Evolutionary conservation across 2,329 filamentous ascomycete genomes (phyloP).

Genomic region (Cladosporium velox): DNA sequence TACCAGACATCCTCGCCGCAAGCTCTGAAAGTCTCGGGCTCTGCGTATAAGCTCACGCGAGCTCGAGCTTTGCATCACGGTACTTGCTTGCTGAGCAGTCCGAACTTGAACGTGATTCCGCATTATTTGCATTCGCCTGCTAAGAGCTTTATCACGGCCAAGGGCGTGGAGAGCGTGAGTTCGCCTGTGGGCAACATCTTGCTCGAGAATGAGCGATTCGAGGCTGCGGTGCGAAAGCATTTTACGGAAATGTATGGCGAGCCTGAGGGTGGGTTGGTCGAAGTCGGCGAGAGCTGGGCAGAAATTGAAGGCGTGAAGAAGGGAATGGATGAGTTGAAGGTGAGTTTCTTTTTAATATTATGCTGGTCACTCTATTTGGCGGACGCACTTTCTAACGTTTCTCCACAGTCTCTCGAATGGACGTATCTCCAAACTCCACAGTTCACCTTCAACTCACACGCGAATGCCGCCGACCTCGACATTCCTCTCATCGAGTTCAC

Average conservation of each 20-base stretch:
- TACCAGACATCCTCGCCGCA: slow-evolving; percentile 42
- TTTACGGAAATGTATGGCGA: slow-evolving; percentile 68
- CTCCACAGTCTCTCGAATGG: slow-evolving; percentile 66
- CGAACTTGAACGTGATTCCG: slow-evolving; percentile 70
- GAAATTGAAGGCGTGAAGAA: slow-evolving; percentile 58
- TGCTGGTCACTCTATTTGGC: slow-evolving; percentile 11
- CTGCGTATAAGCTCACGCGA: slow-evolving; percentile 89
- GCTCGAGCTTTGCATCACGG: slow-evolving; percentile 85
- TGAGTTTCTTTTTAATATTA: slow-evolving; percentile 46
- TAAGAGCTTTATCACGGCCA: slow-evolving; percentile 72
- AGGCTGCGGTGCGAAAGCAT: slow-evolving; percentile 50
- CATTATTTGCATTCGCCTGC: slow-evolving; percentile 76
- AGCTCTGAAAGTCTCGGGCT: slow-evolving; percentile 80
- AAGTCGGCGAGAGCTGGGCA: slow-evolving; percentile 57
- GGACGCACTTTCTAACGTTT: not conserved
- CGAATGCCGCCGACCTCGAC: not conserved
- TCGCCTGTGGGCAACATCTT: slow-evolving; percentile 81
- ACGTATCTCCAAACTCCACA: slow-evolving; percentile 83
- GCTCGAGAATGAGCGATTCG: slow-evolving; percentile 51
- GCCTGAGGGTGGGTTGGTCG: slow-evolving; percentile 39
- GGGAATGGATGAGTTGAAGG: slow-evolving; percentile 64
- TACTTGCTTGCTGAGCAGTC: slow-evolving; percentile 79
- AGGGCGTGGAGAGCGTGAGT: slow-evolving; percentile 88
- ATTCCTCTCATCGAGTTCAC: slow-evolving; percentile 31
- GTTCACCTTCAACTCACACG: slow-evolving; percentile 59